These are phyloP conservation scores for Helotiales sp. DNA, from an alignment of 2,329 filamentous ascomycete genomes.

Conservation along the genomic window DNA sequence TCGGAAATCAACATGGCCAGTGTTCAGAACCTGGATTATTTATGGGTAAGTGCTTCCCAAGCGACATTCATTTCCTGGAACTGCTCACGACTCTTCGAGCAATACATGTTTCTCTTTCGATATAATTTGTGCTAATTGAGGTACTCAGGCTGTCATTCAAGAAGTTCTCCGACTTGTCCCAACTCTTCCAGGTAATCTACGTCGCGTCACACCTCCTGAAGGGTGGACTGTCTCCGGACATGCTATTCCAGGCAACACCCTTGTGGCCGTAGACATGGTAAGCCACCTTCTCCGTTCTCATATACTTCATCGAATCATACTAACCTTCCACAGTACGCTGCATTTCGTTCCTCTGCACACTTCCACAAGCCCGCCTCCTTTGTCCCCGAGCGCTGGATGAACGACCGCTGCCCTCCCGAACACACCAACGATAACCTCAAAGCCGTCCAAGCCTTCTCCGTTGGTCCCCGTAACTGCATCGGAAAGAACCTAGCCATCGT, in stretches of 20 bases:
- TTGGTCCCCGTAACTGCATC: constrained; percentile 11
- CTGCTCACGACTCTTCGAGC: no score
- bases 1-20: constrained; percentile 15
- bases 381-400: constrained; percentile 29
- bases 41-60: no score
- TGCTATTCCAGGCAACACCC: constrained; percentile 16
- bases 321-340: no score
- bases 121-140: constrained; percentile 6
- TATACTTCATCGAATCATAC: no score
- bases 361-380: constrained; percentile 22
- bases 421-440: constrained; percentile 36
- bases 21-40: not conserved
- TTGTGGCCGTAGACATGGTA: constrained; percentile 26
- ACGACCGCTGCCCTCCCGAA: constrained; percentile 4
- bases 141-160: constrained; percentile 41
- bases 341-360: constrained; percentile 25
- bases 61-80: not conserved
- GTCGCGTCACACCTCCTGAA: constrained; percentile 13
- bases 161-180: constrained; percentile 41
- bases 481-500: constrained; percentile 16
- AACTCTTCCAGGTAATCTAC: constrained; percentile 25
- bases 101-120: no score
- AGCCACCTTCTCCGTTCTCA: no score
- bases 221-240: constrained; percentile 16
- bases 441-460: constrained; percentile 2